phyloP scores from a whole-genome alignment of 495 filamentous ascomycete genomes.

The Daldinia caldariorum region DNA sequence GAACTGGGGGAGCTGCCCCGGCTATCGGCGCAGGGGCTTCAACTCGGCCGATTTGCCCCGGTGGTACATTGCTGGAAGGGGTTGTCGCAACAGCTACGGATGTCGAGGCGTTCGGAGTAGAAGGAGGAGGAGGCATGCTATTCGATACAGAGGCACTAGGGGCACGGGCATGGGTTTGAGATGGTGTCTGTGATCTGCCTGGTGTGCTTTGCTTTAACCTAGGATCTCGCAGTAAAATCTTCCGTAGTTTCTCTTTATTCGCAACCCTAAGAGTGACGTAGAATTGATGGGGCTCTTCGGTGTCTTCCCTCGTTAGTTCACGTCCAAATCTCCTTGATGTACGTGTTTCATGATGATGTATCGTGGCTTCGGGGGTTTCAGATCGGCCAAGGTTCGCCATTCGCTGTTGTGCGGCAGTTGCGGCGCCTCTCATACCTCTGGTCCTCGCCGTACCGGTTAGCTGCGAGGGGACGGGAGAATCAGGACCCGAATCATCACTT shows the following conservation, averaged over 20 bases:
- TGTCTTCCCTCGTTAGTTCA: constrained; percentile 73
- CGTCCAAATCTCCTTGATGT: constrained; percentile 68
- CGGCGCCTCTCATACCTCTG: constrained; percentile 86
- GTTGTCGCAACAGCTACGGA: constrained; percentile 49
- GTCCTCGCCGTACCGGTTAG: constrained; percentile 82
- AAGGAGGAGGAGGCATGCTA: constrained; percentile 69
- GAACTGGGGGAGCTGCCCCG: constrained; percentile 59
- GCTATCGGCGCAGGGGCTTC: constrained; percentile 69
- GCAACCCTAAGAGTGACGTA: constrained; percentile 78
- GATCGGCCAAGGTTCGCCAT: constrained; percentile 84
- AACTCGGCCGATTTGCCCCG: constrained; percentile 69
- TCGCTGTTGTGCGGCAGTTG: constrained; percentile 78
- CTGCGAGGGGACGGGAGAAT: constrained; percentile 83
- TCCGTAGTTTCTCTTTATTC: constrained; percentile 66
- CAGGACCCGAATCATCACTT: constrained; percentile 84
- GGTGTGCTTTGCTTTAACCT: constrained; percentile 52
- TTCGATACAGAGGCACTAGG: constrained; percentile 63
- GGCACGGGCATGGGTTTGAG: constrained; percentile 62
- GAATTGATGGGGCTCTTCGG: constrained; percentile 69
- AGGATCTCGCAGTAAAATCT: constrained; percentile 60
- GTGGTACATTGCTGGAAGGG: constrained; percentile 49
- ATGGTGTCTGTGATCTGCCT: constrained; percentile 57
- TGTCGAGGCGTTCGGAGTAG: constrained; percentile 53
- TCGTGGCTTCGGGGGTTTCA: constrained; percentile 82
- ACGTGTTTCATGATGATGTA: constrained; percentile 75